These are phyloP conservation scores for Penicillium verrucosum DNA, from an alignment of 2,329 filamentous ascomycete genomes.

Conservation along the genomic window DNA sequence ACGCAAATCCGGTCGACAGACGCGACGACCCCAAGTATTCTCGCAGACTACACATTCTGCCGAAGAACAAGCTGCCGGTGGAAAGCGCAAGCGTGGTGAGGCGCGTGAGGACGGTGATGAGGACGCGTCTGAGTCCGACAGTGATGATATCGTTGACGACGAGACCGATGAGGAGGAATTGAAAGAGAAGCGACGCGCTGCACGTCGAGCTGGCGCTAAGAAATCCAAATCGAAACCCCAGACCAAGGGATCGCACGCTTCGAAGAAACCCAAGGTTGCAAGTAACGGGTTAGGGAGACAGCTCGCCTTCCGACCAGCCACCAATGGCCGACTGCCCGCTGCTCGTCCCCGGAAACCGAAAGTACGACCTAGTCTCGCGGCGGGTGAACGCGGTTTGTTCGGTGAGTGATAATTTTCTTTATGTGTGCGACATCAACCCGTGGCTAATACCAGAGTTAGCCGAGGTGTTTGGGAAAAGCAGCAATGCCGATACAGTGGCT, in stretches of 20 bases:
- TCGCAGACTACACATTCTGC: slow-evolving; percentile 36
- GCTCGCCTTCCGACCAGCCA: slow-evolving; percentile 55
- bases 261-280: slow-evolving; percentile 57
- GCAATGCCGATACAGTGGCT: slow-evolving; percentile 55
- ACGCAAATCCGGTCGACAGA: slow-evolving; percentile 45
- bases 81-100: slow-evolving; percentile 52
- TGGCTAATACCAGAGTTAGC: slow-evolving; percentile 37
- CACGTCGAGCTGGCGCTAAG: slow-evolving; percentile 33
- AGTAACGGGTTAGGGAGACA: slow-evolving; percentile 46
- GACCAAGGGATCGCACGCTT: slow-evolving; percentile 33
- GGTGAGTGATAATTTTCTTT: slow-evolving; percentile 40
- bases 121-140: slow-evolving; percentile 38
- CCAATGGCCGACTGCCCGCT: slow-evolving; percentile 43
- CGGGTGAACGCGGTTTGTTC: slow-evolving; percentile 56
- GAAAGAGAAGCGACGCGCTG: slow-evolving; percentile 41
- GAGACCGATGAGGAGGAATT: slow-evolving; percentile 51
- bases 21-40: slow-evolving; percentile 43
- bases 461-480: slow-evolving; percentile 58
- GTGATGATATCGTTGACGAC: slow-evolving; percentile 36
- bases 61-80: slow-evolving; percentile 26
- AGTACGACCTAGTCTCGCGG: slow-evolving; percentile 51
- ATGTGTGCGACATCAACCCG: slow-evolving; percentile 16
- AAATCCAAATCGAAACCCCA: slow-evolving; percentile 41
- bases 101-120: slow-evolving; percentile 36
- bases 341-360: slow-evolving; percentile 51